Conservation (phyloP, 2,329 filamentous ascomycete genomes). For the Cladosporium sp. region DNA sequence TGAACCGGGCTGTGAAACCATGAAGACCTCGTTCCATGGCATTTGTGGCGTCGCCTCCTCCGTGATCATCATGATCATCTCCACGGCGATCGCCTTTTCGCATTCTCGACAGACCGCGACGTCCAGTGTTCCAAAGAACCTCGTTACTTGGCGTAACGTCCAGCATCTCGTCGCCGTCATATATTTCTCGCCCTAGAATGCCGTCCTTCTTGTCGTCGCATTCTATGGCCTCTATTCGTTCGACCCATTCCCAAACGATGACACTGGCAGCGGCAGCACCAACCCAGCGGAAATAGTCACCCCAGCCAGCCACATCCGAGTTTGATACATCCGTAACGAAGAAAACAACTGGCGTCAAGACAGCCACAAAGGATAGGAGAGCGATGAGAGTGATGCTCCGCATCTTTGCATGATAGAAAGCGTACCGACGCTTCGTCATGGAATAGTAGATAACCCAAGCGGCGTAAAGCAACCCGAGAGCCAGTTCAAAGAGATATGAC, state of each 20-base stretch:
- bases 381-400: constrained; percentile 81
- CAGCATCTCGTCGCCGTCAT: constrained; percentile 90
- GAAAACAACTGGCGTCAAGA: constrained; percentile 85
- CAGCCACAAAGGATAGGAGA: constrained; percentile 69
- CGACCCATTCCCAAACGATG: constrained; percentile 98
- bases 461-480: constrained; percentile 80
- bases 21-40: constrained; percentile 24
- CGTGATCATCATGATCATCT: constrained; percentile 28
- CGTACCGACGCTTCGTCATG: constrained; percentile 84
- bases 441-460: constrained; percentile 93
- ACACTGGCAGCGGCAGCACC: constrained; percentile 89
- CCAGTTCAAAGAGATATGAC: constrained; percentile 84
- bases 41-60: constrained; percentile 21
- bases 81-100: constrained; percentile 27
- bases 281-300: constrained; percentile 95
- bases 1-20: constrained; percentile 24
- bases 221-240: constrained; percentile 86
- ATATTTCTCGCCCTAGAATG: constrained; percentile 83
- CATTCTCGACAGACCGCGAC: constrained; percentile 34
- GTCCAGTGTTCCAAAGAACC: constrained; percentile 45
- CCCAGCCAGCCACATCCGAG: constrained; percentile 82
- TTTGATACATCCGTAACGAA: constrained; percentile 88
- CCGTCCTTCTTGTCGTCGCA: constrained; percentile 92
- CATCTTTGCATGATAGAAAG: constrained; percentile 87
- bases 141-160: constrained; percentile 60